Evolutionary conservation across 176 grass and related monocot genomes (phyloP), one percentile per base, ranked within the genome.

Genomic region (Juncus inflexus): DNA sequence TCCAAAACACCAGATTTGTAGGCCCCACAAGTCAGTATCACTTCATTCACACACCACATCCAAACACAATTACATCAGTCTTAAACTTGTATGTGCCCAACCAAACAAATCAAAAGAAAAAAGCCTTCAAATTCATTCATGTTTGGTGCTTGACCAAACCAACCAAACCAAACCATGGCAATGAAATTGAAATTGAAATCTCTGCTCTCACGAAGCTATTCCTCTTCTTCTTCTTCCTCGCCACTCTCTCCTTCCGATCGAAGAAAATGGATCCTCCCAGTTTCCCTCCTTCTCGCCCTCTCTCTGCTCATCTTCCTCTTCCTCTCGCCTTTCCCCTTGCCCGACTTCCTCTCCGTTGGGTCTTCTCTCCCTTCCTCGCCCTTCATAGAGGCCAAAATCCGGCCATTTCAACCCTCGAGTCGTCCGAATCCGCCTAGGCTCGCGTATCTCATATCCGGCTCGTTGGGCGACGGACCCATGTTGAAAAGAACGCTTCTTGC

Each of bases 391-490:
- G 9, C 66, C 35, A 14, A 50, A 65, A 85, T 95, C 16, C 40
- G 15, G 3, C 12, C 47, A 42, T 4, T 75, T 0, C 15, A 52
- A 0, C 3, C 67, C 0, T 10, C 43, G 5, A 3, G 13, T 12
- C 12, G 58, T 0, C 8, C 76, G 10, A 13, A 63, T 0, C 74
- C 50, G 0, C 80, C 77, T 47, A 86, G 90, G 4, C 76, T 95
- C 74, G 86, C 90, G 1, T 95, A 86, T 83, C 66, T 95, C 15
- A 83, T 95, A 56, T 95, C 86, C 5, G 86, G 90, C 2, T 81
- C 86, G 0, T 6, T 37, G 5, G 76, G 90, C 1, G 86, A 86
- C 70, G 83, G 86, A 9, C 6, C 37, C 1, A 86, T 83, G 79
- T 52, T 95, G 56, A 69, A 79, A 0, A 74, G 86, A 0, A 78